phyloP scores from a whole-genome alignment of 495 filamentous ascomycete species.

The Trichoderma erinaceum region DNA sequence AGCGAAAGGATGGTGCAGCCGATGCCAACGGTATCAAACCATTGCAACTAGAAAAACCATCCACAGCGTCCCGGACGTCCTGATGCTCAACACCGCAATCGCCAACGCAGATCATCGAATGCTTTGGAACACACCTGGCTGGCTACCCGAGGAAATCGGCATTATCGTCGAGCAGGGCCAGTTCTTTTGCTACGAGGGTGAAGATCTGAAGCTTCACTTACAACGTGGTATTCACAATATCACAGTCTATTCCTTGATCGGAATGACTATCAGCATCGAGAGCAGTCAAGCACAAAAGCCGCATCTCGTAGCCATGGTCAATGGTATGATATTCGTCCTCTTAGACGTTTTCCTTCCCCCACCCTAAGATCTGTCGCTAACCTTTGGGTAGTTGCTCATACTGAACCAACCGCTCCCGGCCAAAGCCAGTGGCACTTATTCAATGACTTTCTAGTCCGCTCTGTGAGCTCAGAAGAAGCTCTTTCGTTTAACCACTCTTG shows the following conservation, averaged over 20 bases:
- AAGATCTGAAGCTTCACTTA: slow-evolving; percentile 67
- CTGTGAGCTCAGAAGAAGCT: slow-evolving; percentile 72
- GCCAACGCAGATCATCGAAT: slow-evolving; percentile 63
- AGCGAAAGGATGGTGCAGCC: slow-evolving; percentile 82
- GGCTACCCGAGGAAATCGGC: slow-evolving; percentile 89
- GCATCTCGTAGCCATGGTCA: slow-evolving; percentile 85
- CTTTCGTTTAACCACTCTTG: slow-evolving; percentile 79
- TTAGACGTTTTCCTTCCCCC: background rate
- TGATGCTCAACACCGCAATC: slow-evolving; percentile 78
- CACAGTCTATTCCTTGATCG: slow-evolving; percentile 85
- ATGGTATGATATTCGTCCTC: slow-evolving; percentile 46
- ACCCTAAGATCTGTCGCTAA: background rate
- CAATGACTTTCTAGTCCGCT: slow-evolving; percentile 90
- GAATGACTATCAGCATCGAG: slow-evolving; percentile 82
- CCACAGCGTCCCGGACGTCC: slow-evolving; percentile 67
- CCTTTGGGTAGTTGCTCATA: slow-evolving; percentile 56
- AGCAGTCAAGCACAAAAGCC: slow-evolving; percentile 75
- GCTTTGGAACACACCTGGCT: slow-evolving; percentile 79
- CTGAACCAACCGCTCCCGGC: slow-evolving; percentile 45
- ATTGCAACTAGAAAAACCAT: slow-evolving; percentile 74
- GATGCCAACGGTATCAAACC: slow-evolving; percentile 79
- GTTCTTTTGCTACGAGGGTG: slow-evolving; percentile 84
- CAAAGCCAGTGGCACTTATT: slow-evolving; percentile 83
- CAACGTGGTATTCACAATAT: slow-evolving; percentile 60
- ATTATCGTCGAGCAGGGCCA: slow-evolving; percentile 74